phyloP scores from a whole-genome alignment of 305 asterid species.

The Fraxinus sp. region DNA sequence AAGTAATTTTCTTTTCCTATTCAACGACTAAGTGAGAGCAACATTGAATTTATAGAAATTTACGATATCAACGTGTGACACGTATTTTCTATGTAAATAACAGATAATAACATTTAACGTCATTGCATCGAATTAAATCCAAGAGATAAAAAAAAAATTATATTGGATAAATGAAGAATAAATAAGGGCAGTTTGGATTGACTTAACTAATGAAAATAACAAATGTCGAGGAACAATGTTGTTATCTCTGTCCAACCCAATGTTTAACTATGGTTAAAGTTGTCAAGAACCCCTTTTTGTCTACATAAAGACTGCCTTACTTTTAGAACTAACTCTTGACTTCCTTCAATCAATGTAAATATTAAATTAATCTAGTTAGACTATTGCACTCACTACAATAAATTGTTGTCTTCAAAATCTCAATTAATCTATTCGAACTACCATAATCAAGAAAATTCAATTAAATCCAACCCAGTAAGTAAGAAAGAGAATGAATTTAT shows the following conservation, averaged over 20 bases:
- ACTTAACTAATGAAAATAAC: background rate
- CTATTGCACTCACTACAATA: slow-evolving; percentile 41
- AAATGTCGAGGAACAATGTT: background rate
- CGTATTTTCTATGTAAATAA: background rate
- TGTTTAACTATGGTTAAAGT: background rate
- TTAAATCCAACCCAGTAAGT: slow-evolving; percentile 12
- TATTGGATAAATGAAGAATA: background rate
- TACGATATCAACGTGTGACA: background rate
- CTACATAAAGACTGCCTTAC: slow-evolving; percentile 29
- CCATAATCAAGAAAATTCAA: slow-evolving; percentile 36
- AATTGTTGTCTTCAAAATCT: slow-evolving; percentile 40
- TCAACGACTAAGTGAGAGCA: background rate
- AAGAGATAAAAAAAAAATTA: background rate
- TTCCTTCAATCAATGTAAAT: slow-evolving; percentile 38
- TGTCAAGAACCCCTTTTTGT: background rate
- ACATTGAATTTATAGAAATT: background rate
- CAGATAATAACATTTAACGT: background rate
- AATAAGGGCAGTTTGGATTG: background rate
- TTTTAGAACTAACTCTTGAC: slow-evolving; percentile 56
- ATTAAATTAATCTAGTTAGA: slow-evolving; percentile 25
- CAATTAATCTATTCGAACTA: slow-evolving; percentile 39
- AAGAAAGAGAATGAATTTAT: slow-evolving; percentile 52
- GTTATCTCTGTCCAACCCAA: background rate
- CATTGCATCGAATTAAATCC: background rate
- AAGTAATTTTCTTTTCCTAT: background rate